Base-by-base conservation (phyloP, 495 filamentous ascomycete genomes). In the Aspergillus sparsus region DNA sequence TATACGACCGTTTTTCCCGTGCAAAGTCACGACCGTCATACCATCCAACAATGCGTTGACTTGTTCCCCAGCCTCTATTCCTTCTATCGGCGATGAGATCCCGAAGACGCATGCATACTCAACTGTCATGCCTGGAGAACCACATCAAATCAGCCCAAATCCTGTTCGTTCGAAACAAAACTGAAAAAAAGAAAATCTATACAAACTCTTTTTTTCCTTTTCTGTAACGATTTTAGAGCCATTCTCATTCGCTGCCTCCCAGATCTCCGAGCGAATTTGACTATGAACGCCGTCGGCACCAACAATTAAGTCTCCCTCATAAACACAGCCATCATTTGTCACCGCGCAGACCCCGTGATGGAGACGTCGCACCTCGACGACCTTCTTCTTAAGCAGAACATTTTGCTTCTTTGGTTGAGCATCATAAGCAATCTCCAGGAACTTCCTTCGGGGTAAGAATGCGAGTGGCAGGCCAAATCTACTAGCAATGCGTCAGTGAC, bases 231-330 rank as follows among this genome's bases (percentile, higher is more conserved):
- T 18, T 47, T 18, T 18, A 21, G 44, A 18, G 16, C 16, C 16
- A 47, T 21, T 16, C 44, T 47, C 44, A 47, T 47, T 52, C 21
- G 34, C 49, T 9, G 6, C 9, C 27, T 10, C 18, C 66, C 76
- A 74, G 66, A 84, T 72, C 53, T 65, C 57, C 10, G 49, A 36
- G 18, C 62, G 66, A 18, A 76, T 71, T 53, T 56, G 67, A 61
- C 79, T 81, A 54, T 78, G 74, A 27, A 82, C 74, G 0, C 80
- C 81, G 61, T 83, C 82, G 8, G 73, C 73, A 0, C 79, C 81
- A 2, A 81, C 68, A 13, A 83, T 57, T n/a, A 81, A 33, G 46
- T 76, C 63, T 0, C 80, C 80, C 9, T 61, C 36, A 46, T 71
- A 64, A 10, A 41, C 37, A n/a, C 37, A 8, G 7, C 39, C 55